Evolutionary conservation across 2,329 filamentous ascomycete species (phyloP).

Genomic region (Grosmannia huntii): DNA sequence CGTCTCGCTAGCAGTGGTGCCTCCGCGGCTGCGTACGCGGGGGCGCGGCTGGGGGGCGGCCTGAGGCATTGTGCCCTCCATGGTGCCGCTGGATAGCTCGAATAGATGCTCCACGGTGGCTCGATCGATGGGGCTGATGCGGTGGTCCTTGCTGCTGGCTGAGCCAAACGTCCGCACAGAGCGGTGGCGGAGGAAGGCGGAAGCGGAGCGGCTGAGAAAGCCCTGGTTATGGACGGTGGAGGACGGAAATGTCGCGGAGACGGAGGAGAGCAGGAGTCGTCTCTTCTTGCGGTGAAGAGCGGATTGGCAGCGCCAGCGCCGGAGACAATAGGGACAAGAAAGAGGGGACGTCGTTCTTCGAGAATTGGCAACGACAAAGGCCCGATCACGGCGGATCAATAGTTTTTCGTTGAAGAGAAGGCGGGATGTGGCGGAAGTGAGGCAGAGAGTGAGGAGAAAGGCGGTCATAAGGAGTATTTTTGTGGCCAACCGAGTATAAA

Average conservation of each 20-base stretch:
- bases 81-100: neutral
- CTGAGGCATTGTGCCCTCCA: conserved; percentile 5
- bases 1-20: neutral
- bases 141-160: neutral
- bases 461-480: conserved; percentile 28
- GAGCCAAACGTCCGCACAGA: neutral
- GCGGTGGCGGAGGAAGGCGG: neutral
- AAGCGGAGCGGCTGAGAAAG: neutral
- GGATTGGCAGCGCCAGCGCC: conserved; percentile 20
- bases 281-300: conserved; percentile 24
- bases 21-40: neutral
- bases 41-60: conserved; percentile 3
- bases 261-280: conserved; percentile 8
- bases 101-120: conserved; percentile 12
- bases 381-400: conserved; percentile 27
- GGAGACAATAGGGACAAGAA: conserved; percentile 19
- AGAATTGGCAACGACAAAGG: conserved; percentile 26
- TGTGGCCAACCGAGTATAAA: neutral
- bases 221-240: neutral
- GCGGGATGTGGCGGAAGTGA: conserved; percentile 31
- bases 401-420: conserved; percentile 31
- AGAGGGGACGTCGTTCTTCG: conserved; percentile 25
- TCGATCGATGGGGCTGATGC: conserved; percentile 9
- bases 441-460: conserved; percentile 33
- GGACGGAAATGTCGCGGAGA: conserved; percentile 1